Evolutionary conservation across 306 rosid genomes (phyloP), one percentile per base, ranked within the genome.

Genomic region (Rosa lucieae): DNA sequence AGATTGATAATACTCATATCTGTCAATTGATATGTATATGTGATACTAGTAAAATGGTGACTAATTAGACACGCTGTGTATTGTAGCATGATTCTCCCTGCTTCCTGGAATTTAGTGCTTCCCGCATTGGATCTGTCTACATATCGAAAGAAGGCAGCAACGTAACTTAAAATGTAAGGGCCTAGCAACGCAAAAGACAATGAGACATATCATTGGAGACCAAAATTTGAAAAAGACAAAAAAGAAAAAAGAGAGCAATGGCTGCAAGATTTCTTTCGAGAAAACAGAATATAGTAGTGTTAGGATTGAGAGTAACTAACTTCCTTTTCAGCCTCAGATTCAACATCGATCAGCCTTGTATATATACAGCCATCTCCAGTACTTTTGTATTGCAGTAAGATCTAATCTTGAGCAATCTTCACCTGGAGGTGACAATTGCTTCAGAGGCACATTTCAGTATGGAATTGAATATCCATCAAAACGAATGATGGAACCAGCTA

Each of bases 61-160:
- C 29, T 29, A 29, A 29, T 29, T 29, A 29, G 29, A 29, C 29
- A 29, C 29, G 29, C 29, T 29, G 29, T 29, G 29, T 29, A 29
- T 0, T 72, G 99, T 91, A 67, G 89, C 70, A 86, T 92, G 29
- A 29, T 29, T 29, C 98, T 13, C 96, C 97, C 6, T 76, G 94
- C 85, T 92, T 89, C 89, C 91, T 95, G 71, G 85, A 88, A 81
- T 88, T 88, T 53, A 92, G 86, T n/a, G 97, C 86, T 32, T 89
- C 99, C 68, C 91, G 96, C 89, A 95, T 88, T 89, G 93, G 95
- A 76, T 84, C 87, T 70, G 97, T 93, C 98, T 97, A 95, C 97
- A 95, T 88, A 79, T 92, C 98, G 87, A 92, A 91, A 66, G 99
- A 93, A 47, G 91, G 94, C 99, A 91, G 91, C 81, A 58, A 88